A percentile compares a stretch with the other conserved stretches of the same genome.
phyloP scores from a whole-genome alignment of 352 stramenopile species.

The Pythium pyrilobum region DNA sequence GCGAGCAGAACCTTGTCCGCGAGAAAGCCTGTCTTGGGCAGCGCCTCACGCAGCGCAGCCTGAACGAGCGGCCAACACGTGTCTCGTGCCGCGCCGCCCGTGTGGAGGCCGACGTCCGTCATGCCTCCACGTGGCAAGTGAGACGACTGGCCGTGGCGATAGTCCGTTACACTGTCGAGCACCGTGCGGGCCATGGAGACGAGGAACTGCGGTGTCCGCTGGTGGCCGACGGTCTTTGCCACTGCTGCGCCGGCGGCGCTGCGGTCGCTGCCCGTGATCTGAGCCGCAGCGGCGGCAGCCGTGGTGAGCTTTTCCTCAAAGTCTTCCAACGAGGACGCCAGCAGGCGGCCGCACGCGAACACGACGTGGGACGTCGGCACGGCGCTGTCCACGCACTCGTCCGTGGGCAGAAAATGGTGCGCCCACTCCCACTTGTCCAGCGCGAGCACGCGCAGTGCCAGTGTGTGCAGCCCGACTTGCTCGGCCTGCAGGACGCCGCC shows the following conservation, averaged over 20 bases:
- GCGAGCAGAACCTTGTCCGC: conserved; percentile 32
- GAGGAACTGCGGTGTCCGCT: conserved; percentile 54
- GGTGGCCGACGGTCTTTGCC: conserved; percentile 19
- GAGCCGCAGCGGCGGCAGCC: conserved; percentile 21
- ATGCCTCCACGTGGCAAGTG: conserved; percentile 24
- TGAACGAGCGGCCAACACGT: conserved; percentile 54
- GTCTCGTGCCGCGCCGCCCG: conserved; percentile 28
- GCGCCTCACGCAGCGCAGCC: conserved; percentile 24
- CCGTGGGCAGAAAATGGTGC: conserved; percentile 27
- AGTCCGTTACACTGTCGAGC: conserved; percentile 1
- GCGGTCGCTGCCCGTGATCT: conserved; percentile 16
- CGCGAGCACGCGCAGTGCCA: conserved; percentile 36
- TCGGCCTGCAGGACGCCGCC: conserved; percentile 34
- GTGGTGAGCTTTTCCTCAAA: conserved; percentile 9
- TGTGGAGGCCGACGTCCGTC: conserved; percentile 51
- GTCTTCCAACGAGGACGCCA: conserved; percentile 5
- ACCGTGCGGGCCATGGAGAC: conserved; percentile 21
- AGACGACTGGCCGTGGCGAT: not conserved
- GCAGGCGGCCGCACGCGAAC: conserved; percentile 23
- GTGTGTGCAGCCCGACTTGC: conserved; percentile 11
- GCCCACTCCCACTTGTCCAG: conserved; percentile 35
- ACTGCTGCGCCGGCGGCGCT: conserved; percentile 22
- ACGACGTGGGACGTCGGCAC: conserved; percentile 22
- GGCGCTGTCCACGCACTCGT: conserved; percentile 32
- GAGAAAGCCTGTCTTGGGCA: conserved; percentile 24